Percentiles rank a stretch among this genome's conserved stretches.
Conservation (phyloP, 1,284 basidiomycete genomes). For the Cystobasidium sp. region DNA sequence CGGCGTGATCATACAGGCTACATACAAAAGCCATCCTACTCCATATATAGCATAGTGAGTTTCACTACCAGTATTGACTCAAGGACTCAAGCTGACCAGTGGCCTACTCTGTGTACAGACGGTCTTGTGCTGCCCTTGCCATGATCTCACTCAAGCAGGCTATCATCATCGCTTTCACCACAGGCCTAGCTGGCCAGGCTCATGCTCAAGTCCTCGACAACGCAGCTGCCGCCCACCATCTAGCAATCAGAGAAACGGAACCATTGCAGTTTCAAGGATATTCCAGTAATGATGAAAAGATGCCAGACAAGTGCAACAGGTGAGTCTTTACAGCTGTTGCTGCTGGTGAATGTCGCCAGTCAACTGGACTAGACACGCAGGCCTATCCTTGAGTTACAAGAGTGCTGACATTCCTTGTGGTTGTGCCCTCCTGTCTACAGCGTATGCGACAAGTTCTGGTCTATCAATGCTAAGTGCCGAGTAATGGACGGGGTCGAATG, state of each 20-base stretch:
- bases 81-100: too few species aligned
- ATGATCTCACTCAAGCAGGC: not conserved
- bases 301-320: conserved; percentile 8
- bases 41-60: too few species aligned
- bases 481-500: not conserved
- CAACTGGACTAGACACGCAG: not conserved
- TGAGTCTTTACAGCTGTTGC: not conserved
- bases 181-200: not conserved
- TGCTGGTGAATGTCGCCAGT: not conserved
- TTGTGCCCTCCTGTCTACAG: not conserved
- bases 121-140: not conserved
- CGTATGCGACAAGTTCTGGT: not conserved
- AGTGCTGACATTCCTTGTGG: too few species aligned
- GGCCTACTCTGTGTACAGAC: not conserved
- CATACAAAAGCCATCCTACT: too few species aligned
- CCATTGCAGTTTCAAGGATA: not conserved
- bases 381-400: too few species aligned
- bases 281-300: conserved; percentile 2
- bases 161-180: too few species aligned
- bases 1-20: too few species aligned
- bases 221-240: conserved; percentile 1
- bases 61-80: too few species aligned
- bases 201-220: not conserved
- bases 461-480: conserved; percentile 6
- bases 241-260: not conserved